Evolutionary conservation across 2,329 filamentous ascomycete genomes (phyloP).

Genomic region (Pleomassaria siparia): DNA sequence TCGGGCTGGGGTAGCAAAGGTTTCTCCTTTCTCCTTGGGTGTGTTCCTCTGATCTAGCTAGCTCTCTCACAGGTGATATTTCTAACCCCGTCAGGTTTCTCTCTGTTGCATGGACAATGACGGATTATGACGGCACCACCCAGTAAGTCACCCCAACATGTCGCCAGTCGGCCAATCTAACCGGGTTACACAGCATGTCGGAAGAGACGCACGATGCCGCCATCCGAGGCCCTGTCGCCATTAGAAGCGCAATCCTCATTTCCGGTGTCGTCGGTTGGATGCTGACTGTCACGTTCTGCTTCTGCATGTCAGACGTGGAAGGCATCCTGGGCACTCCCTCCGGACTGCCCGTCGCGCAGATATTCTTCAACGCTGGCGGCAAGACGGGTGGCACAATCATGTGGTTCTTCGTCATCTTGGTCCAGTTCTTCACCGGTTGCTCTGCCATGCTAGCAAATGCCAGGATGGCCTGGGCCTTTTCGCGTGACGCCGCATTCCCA

Average conservation of each 20-base stretch:
- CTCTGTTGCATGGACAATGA: constrained; percentile 66
- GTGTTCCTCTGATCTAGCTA: constrained; percentile 27
- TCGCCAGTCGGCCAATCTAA: constrained; percentile 29
- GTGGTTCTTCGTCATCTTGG: constrained; percentile 64
- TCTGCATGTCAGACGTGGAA: constrained; percentile 62
- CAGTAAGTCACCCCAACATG: constrained; percentile 49
- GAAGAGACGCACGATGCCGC: constrained; percentile 68
- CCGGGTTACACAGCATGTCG: constrained; percentile 54
- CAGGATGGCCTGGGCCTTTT: constrained; percentile 63
- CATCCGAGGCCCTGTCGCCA: constrained; percentile 61
- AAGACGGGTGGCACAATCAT: constrained; percentile 59
- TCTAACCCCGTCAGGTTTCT: constrained; percentile 47
- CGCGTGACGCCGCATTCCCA: constrained; percentile 61
- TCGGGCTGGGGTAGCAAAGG: constrained; percentile 63
- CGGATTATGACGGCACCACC: constrained; percentile 67
- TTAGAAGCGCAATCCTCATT: constrained; percentile 60
- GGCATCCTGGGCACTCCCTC: constrained; percentile 59
- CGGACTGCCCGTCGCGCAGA: constrained; percentile 60
- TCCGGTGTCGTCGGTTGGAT: constrained; percentile 64
- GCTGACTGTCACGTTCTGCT: constrained; percentile 64
- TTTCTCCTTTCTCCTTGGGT: constrained; percentile 65
- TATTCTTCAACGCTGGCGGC: constrained; percentile 62
- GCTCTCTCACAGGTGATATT: background rate
- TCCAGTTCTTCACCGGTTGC: constrained; percentile 66
- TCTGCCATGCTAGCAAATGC: constrained; percentile 66